Evolutionary conservation across 331 rosid species (phyloP).

Genomic region (Pyrus hybrid): DNA sequence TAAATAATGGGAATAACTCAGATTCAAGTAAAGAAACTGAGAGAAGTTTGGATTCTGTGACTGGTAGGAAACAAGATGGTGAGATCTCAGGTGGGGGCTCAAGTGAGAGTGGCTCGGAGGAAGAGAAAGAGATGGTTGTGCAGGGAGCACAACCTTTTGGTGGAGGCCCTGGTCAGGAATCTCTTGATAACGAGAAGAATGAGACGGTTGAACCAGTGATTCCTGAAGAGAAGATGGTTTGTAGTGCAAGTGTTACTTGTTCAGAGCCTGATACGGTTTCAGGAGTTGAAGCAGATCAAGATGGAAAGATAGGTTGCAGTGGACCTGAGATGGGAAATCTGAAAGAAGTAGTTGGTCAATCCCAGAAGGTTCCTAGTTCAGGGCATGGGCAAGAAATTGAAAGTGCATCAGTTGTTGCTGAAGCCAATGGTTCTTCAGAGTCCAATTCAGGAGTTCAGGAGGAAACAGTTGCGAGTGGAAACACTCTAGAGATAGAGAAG

Average conservation of each 20-base stretch:
- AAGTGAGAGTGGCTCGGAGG: conserved; percentile 66
- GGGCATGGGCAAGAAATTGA: conserved; percentile 19
- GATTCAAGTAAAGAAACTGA: conserved; percentile 50
- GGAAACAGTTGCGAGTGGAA: conserved; percentile 29
- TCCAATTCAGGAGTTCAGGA: conserved; percentile 23
- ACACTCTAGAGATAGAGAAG: conserved; percentile 18
- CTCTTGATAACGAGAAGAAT: conserved; percentile 3
- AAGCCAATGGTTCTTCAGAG: conserved; percentile 32
- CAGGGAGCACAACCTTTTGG: conserved; percentile 24
- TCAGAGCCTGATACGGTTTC: conserved; percentile 18
- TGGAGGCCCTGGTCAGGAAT: conserved; percentile 17
- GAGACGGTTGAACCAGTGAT: conserved; percentile 17
- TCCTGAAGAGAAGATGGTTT: conserved; percentile 11
- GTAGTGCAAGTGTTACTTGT: conserved; percentile 14
- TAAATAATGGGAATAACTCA: conserved; percentile 37
- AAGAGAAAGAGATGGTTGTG: conserved; percentile 50
- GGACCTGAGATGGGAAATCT: conserved; percentile 22
- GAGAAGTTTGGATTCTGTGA: conserved; percentile 57
- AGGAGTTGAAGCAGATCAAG: conserved; percentile 24
- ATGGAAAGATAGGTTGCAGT: conserved; percentile 18
- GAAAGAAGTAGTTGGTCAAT: conserved; percentile 16
- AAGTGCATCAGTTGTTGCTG: conserved; percentile 15
- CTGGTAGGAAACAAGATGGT: conserved; percentile 38
- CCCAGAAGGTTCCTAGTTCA: conserved; percentile 12
- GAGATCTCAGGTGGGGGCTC: conserved; percentile 42